Conservation (phyloP, 306 rosid genomes). For the Quercus dentata region DNA sequence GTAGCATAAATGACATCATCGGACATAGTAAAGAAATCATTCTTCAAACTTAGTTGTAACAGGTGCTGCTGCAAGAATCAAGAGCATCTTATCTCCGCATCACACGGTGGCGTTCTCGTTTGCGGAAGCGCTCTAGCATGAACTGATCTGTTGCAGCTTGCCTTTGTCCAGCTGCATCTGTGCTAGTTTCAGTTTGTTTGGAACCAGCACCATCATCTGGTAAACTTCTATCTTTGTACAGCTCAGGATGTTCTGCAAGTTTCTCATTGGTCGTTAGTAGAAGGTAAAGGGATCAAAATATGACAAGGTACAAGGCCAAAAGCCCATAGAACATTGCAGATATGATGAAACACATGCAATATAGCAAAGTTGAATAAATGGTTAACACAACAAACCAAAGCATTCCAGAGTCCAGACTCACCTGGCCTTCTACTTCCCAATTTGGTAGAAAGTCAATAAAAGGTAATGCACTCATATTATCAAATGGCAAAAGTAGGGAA, state of each 20-base stretch:
- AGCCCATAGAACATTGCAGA: neutral
- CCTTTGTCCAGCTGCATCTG: conserved; percentile 69
- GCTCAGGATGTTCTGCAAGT: conserved; percentile 91
- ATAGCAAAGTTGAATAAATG: conserved; percentile 4
- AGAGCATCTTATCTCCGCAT: conserved; percentile 57
- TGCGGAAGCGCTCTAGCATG: conserved; percentile 92
- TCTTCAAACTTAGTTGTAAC: neutral
- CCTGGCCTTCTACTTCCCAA: neutral
- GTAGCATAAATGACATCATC: neutral
- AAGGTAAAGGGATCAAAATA: neutral
- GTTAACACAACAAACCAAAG: conserved; percentile 8
- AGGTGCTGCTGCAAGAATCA: conserved; percentile 9
- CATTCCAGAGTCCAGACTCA: neutral
- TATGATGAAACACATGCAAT: neutral
- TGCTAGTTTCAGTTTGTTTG: conserved; percentile 49
- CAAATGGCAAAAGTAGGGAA: neutral
- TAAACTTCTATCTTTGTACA: conserved; percentile 69
- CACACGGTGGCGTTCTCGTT: conserved; percentile 90
- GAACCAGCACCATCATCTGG: conserved; percentile 64
- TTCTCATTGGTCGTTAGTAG: conserved; percentile 18
- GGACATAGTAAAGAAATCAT: neutral
- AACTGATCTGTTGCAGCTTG: conserved; percentile 95
- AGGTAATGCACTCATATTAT: neutral
- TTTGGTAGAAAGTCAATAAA: neutral
- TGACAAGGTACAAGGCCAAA: neutral